Percentiles rank a stretch among this genome's conserved stretches.
Evolutionary conservation across 108 stramenopile species (phyloP).

Genomic region (Pseudonitzschia multiseries): DNA sequence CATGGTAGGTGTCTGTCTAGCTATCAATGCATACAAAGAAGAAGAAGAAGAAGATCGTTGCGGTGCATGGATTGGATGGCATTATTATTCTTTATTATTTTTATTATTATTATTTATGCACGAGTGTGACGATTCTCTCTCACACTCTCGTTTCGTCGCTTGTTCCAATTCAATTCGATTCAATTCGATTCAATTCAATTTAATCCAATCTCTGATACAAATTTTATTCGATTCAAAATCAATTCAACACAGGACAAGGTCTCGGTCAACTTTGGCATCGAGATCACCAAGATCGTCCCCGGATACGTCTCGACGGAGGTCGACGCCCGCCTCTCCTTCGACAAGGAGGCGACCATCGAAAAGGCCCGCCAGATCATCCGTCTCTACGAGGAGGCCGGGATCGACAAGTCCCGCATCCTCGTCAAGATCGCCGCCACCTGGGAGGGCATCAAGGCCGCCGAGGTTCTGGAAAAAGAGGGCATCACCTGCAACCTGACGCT

Average conservation of each 20-base stretch:
- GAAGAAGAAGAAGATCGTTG: too few relatives aligned
- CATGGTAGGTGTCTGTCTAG: conserved; percentile 55
- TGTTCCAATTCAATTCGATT: too few relatives aligned
- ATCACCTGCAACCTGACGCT: conserved; percentile 98
- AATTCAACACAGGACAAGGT: conserved; percentile 82
- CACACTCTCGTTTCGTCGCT: too few relatives aligned
- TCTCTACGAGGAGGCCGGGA: conserved; percentile 91
- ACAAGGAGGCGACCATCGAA: conserved; percentile 91
- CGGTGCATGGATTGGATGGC: too few relatives aligned
- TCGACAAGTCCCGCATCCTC: conserved; percentile 92
- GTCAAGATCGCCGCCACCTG: conserved; percentile 91
- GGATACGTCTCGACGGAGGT: conserved; percentile 99
- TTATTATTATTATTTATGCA: too few relatives aligned
- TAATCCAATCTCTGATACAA: too few relatives aligned
- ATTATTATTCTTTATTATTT: too few relatives aligned
- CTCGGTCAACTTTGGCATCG: conserved; percentile 95
- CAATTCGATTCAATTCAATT: too few relatives aligned
- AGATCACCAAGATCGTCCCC: conserved; percentile 97
- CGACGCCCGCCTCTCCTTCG: conserved; percentile 98
- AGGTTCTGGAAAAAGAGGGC: conserved; percentile 94
- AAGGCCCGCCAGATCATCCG: conserved; percentile 94
- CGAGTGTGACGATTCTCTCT: too few relatives aligned
- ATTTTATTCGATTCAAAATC: too few relatives aligned
- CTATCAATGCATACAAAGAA: too few relatives aligned
- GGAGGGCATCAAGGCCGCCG: conserved; percentile 98